These are phyloP conservation scores for Ehretia macrophylla DNA, from an alignment of 257 asterid genomes.

Conservation along the genomic window DNA sequence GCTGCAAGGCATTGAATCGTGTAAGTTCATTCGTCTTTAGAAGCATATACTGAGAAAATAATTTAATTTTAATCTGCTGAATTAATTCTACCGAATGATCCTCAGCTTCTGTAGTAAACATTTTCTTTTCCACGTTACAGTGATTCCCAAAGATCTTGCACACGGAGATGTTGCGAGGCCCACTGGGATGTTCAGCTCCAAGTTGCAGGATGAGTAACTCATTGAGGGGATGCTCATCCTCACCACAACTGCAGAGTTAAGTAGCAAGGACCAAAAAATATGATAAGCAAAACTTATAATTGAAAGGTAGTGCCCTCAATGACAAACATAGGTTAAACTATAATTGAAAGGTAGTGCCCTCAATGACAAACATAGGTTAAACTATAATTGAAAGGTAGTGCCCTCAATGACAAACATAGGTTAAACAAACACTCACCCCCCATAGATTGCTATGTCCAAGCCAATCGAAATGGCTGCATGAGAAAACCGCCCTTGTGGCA, in stretches of 20 bases:
- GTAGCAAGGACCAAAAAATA: neutral
- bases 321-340: neutral
- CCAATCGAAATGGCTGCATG: constrained; percentile 69
- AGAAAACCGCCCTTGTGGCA: constrained; percentile 82
- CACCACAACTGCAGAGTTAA: constrained; percentile 68
- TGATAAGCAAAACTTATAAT: constrained; percentile 2
- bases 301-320: neutral
- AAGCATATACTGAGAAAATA: neutral
- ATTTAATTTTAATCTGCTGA: neutral
- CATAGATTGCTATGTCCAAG: constrained; percentile 64
- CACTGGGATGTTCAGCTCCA: constrained; percentile 26
- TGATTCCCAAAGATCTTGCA: constrained; percentile 28
- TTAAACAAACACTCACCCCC: constrained; percentile 72
- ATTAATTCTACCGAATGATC: constrained; percentile 28
- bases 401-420: neutral
- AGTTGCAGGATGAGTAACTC: constrained; percentile 71
- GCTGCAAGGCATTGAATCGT: constrained; percentile 18
- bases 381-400: neutral
- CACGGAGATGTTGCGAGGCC: constrained; percentile 20
- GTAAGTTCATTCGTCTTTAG: neutral
- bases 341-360: neutral
- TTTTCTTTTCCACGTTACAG: constrained; percentile 32
- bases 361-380: neutral
- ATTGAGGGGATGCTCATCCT: constrained; percentile 83
- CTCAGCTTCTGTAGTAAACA: constrained; percentile 29